Base-by-base conservation (phyloP, 306 rosid genomes). In the Castanea crenata region DNA sequence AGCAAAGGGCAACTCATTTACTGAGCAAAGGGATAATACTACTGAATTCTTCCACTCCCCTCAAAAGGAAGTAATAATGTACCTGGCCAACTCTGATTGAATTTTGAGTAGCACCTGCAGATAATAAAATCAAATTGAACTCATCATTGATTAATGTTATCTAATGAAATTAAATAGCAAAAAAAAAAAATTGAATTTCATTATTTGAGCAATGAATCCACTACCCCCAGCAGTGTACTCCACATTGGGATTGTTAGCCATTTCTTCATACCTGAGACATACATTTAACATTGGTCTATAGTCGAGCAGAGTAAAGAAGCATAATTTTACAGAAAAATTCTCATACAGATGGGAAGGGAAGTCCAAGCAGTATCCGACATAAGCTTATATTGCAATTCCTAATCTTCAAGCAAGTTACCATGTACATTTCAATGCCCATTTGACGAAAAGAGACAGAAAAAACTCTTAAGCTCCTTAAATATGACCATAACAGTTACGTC, bases 161-260 rank as follows among this genome's bases (percentile, higher is more conserved):
- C n/a, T 4, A 23, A 19, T 15, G 41, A 29, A 5, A 34, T 63
- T 41, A 63, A 63, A 63, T 27, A 63, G 69, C 35, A 63, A 25
- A 29, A 27, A 4, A 27, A 4, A 61, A 11, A 4, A 23, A 14
- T 5, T 29, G 31, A 63, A 63, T 27, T 29, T 27, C 69, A 15
- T 27, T 13, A 27, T 63, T 49, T 63, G 31, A 13, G 9, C 35
- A 63, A 63, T 23, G 35, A 63, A 29, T 1, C 11, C 51, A 71
- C 77, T 88, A 95, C 99, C 99, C 92, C 99, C 99, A 71, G 97
- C 99, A 80, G 89, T 95, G 81, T 86, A 95, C 81, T 92, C 99
- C 80, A 95, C 99, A 14, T 77, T 90, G 69, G 52, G 55, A 18
- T 87, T 89, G 75, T 81, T 35, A 76, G 91, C 71, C 89, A 91